Conservation (phyloP, 1,284 basidiomycete species). For the Trametes pubescens region DNA sequence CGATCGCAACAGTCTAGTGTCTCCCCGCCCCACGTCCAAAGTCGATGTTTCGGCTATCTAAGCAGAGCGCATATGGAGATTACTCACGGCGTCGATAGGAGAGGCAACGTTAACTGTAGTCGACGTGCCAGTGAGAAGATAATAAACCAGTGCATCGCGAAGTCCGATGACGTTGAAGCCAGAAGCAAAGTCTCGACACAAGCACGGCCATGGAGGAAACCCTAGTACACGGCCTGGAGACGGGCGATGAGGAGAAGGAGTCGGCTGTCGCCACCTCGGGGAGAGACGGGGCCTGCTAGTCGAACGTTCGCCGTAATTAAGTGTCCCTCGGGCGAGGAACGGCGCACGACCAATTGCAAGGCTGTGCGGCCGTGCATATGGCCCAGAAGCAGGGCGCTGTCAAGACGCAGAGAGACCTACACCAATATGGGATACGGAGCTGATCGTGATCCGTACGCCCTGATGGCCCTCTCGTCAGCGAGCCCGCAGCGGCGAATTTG, state of each 20-base stretch:
- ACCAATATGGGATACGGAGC: constrained; percentile 3
- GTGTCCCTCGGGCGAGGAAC: background rate
- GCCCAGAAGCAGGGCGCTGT: constrained; percentile 3
- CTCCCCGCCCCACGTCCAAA: background rate
- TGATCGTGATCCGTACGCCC: constrained; percentile 12
- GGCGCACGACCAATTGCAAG: background rate
- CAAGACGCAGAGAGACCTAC: background rate
- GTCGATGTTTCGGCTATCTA: background rate
- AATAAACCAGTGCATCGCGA: no score
- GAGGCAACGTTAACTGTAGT: no score
- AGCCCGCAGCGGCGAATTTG: background rate
- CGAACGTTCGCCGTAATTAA: constrained; percentile 12
- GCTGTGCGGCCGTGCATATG: constrained; percentile 14
- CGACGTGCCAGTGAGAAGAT: no score
- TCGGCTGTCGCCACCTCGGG: background rate
- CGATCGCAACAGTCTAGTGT: no score
- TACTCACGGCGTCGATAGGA: background rate
- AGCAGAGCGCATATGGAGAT: background rate
- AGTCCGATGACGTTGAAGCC: no score
- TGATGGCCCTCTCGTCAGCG: background rate
- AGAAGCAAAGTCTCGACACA: background rate
- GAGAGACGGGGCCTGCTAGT: background rate
- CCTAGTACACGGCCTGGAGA: constrained; percentile 10
- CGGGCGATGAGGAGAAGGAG: constrained; percentile 9
- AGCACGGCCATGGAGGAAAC: background rate